Evolutionary conservation across 1,284 basidiomycete genomes (phyloP).

Genomic region (Cerrena zonata): DNA sequence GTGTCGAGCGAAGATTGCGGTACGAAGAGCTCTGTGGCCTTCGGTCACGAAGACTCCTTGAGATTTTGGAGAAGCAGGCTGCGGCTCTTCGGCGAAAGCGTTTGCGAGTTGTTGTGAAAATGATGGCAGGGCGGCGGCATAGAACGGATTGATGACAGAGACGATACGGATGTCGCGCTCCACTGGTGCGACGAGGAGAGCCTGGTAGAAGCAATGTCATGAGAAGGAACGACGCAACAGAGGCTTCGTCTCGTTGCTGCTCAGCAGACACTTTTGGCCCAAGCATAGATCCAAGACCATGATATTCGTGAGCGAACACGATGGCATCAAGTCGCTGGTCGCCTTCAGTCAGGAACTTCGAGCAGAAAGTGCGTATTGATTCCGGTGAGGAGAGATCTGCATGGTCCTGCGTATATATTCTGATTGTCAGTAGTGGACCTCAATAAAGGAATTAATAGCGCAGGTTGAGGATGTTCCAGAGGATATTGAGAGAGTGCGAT

Average conservation of each 20-base stretch:
- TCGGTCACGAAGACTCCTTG: constrained; percentile 49
- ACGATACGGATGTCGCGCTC: constrained; percentile 82
- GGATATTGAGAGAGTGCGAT: constrained; percentile 62
- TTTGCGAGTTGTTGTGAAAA: constrained; percentile 31
- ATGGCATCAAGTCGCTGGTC: constrained; percentile 67
- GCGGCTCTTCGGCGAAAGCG: constrained; percentile 12
- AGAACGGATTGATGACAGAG: constrained; percentile 78
- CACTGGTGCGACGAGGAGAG: constrained; percentile 69
- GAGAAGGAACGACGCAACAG: constrained; percentile 72
- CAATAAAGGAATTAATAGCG: constrained; percentile 58
- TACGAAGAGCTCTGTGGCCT: constrained; percentile 60
- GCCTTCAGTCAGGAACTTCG: constrained; percentile 54
- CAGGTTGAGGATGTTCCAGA: constrained; percentile 46
- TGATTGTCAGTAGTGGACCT: constrained; percentile 66
- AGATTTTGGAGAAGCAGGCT: constrained; percentile 5
- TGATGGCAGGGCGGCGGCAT: constrained; percentile 62
- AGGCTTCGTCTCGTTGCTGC: constrained; percentile 37
- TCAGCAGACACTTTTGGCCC: constrained; percentile 24
- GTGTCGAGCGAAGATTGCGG: constrained; percentile 60
- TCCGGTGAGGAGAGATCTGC: constrained; percentile 61
- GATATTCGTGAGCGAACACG: constrained; percentile 69
- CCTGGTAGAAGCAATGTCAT: constrained; percentile 72
- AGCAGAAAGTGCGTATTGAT: constrained; percentile 63
- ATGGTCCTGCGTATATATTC: constrained; percentile 66
- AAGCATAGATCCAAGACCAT: constrained; percentile 50